A percentile compares a stretch with the other conserved stretches of the same genome.
Conservation (phyloP, 129 eudicot genomes). For the Saussurea involucrata region DNA sequence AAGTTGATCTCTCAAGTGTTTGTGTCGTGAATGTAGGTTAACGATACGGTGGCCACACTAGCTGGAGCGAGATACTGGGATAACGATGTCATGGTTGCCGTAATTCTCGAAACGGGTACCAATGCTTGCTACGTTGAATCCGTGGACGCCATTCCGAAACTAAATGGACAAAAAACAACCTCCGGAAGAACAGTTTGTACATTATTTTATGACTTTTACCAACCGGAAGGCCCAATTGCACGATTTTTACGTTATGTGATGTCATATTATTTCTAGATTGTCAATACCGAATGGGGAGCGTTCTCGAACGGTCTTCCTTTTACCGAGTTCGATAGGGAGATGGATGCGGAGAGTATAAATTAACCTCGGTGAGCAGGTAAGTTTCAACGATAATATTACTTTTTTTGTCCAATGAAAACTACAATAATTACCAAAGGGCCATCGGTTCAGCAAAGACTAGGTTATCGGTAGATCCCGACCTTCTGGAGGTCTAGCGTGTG, state of each 20-base stretch:
- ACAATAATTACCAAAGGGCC: too few relatives aligned
- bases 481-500: too few relatives aligned
- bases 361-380: constrained; percentile 86
- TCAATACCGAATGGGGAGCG: constrained; percentile 93
- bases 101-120: constrained; percentile 86
- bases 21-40: constrained; percentile 51
- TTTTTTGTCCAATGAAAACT: too few relatives aligned
- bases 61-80: constrained; percentile 89
- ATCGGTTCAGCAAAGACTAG: too few relatives aligned
- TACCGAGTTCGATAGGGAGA: constrained; percentile 60
- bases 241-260: background rate
- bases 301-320: constrained; percentile 82
- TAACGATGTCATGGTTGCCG: constrained; percentile 85
- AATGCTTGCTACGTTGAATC: constrained; percentile 85
- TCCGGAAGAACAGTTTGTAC: constrained; percentile 57
- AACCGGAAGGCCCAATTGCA: background rate
- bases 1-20: background rate
- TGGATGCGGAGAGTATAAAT: constrained; percentile 85
- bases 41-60: constrained; percentile 84
- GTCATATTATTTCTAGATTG: constrained; percentile 35
- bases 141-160: constrained; percentile 64
- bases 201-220: background rate
- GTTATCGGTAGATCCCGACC: too few relatives aligned
- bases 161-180: constrained; percentile 29
- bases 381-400: background rate